A percentile compares a stretch with the other conserved stretches of the same genome.
phyloP scores from a whole-genome alignment of 2,329 filamentous ascomycete species.

The Lachnellula arida region DNA sequence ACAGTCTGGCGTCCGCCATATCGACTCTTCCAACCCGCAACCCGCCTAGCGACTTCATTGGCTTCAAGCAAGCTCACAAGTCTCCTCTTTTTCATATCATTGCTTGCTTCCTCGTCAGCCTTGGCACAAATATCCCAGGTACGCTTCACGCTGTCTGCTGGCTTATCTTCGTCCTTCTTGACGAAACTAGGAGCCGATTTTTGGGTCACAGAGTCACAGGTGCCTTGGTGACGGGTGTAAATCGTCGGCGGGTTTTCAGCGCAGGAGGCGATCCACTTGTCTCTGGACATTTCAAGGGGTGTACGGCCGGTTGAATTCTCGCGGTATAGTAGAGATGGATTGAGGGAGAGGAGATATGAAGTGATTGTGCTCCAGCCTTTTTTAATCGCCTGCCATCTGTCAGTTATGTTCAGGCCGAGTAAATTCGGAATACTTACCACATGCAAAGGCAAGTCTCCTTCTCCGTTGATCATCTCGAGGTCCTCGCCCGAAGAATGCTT shows the following conservation, averaged over 20 bases:
- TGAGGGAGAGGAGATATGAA: constrained; percentile 21
- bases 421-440: constrained; percentile 34
- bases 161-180: neutral
- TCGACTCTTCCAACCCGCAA: constrained; percentile 15
- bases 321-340: constrained; percentile 47
- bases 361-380: constrained; percentile 17
- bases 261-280: constrained; percentile 41
- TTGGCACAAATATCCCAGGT: constrained; percentile 37
- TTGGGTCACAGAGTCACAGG: constrained; percentile 13
- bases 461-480: constrained; percentile 55
- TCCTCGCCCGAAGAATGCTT: constrained; percentile 52
- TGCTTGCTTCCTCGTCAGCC: constrained; percentile 20
- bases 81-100: constrained; percentile 40
- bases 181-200: constrained; percentile 1
- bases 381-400: constrained; percentile 35
- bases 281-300: constrained; percentile 62
- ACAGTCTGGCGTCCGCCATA: constrained; percentile 15
- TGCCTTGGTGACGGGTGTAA: constrained; percentile 9
- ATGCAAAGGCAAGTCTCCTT: constrained; percentile 63
- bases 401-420: constrained; percentile 32
- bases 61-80: constrained; percentile 55
- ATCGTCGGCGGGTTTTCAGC: constrained; percentile 21
- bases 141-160: constrained; percentile 19
- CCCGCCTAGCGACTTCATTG: constrained; percentile 53
- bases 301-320: constrained; percentile 77